These are phyloP conservation scores for Calonectria pseudoturangicola DNA, from an alignment of 2,329 filamentous ascomycete species.

Conservation along the genomic window DNA sequence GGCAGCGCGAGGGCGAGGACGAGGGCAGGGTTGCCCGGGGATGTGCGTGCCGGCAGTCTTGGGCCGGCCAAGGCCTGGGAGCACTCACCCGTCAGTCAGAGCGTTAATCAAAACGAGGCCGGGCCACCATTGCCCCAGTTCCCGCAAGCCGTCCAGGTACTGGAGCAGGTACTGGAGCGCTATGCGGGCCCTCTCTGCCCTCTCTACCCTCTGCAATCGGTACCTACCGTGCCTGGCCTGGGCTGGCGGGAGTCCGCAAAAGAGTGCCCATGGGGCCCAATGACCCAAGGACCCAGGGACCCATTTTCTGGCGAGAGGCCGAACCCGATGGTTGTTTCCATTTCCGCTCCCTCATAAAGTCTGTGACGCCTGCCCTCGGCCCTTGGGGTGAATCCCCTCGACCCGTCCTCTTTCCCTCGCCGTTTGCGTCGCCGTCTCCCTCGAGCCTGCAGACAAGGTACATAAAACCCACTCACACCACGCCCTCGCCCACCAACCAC, in stretches of 20 bases:
- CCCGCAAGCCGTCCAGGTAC: not conserved
- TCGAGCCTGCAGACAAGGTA: constrained; percentile 29
- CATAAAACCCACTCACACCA: constrained; percentile 44
- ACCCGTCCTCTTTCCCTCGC: constrained; percentile 30
- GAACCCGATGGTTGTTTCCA: constrained; percentile 51
- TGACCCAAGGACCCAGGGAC: constrained; percentile 13
- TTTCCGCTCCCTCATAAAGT: constrained; percentile 49
- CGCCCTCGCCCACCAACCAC: constrained; percentile 37
- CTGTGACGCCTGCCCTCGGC: constrained; percentile 48
- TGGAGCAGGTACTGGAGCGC: constrained; percentile 17
- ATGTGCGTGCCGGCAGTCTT: constrained; percentile 47
- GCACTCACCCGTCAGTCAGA: constrained; percentile 46
- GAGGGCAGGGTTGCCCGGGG: constrained; percentile 16
- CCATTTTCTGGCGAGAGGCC: constrained; percentile 27
- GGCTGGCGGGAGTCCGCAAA: constrained; percentile 9
- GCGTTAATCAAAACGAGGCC: constrained; percentile 55
- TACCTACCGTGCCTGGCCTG: constrained; percentile 6
- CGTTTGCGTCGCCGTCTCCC: constrained; percentile 38
- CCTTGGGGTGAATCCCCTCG: constrained; percentile 31
- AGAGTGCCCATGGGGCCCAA: constrained; percentile 20
- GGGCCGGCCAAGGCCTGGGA: constrained; percentile 44
- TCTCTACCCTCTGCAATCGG: not conserved
- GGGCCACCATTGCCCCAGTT: constrained; percentile 46
- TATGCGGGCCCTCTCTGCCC: not conserved
- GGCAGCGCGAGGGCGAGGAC: constrained; percentile 7